Conservation (phyloP, 2,329 filamentous ascomycete species). For the Aspergillus thermomutatus region DNA sequence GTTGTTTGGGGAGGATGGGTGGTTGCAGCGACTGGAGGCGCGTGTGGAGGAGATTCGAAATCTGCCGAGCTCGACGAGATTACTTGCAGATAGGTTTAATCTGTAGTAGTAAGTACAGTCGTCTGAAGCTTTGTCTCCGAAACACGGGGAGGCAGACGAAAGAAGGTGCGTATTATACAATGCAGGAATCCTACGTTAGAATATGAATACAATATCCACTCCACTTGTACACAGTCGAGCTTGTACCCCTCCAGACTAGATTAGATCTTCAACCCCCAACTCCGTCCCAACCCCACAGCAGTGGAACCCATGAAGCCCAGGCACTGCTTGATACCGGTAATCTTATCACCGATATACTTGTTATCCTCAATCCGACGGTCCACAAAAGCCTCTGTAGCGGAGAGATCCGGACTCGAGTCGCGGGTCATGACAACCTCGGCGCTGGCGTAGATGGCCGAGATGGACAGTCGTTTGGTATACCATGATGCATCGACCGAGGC, state of each 20-base stretch:
- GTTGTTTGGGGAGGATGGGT: slow-evolving; percentile 24
- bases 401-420: slow-evolving; percentile 69
- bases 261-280: slow-evolving; percentile 81
- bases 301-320: slow-evolving; percentile 76
- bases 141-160: slow-evolving; percentile 5
- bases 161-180: neutral
- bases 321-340: slow-evolving; percentile 70
- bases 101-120: neutral
- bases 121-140: neutral
- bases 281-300: slow-evolving; percentile 76
- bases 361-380: slow-evolving; percentile 70
- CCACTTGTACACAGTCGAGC: neutral
- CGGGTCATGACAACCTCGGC: slow-evolving; percentile 93
- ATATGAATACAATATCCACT: neutral
- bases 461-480: slow-evolving; percentile 70
- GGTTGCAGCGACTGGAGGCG: slow-evolving; percentile 21
- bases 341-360: slow-evolving; percentile 57
- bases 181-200: neutral
- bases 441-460: slow-evolving; percentile 68
- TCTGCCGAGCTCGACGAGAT: neutral
- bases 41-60: slow-evolving; percentile 8
- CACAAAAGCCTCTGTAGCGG: slow-evolving; percentile 76
- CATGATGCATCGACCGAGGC: slow-evolving; percentile 76
- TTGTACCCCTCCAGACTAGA: slow-evolving; percentile 49
- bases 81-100: neutral